Percentiles rank a stretch among this genome's conserved stretches.
phyloP scores from a whole-genome alignment of 2,329 filamentous ascomycete genomes.

The Elsinoe necatrix region DNA sequence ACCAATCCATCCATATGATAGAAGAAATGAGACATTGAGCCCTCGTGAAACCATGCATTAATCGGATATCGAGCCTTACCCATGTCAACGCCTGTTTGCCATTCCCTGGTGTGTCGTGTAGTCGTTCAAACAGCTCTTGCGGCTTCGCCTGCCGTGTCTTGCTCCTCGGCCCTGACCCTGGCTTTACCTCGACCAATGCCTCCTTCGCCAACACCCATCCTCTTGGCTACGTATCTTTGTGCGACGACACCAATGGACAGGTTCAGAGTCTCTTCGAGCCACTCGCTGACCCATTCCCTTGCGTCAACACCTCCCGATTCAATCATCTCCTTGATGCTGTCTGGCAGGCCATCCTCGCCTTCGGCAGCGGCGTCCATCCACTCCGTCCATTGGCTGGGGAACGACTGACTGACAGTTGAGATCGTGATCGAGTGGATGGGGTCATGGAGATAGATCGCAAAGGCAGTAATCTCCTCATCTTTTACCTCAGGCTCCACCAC shows the following conservation, averaged over 20 bases:
- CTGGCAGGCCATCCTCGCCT: conserved; percentile 54
- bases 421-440: conserved; percentile 88
- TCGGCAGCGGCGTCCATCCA: conserved; percentile 64
- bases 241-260: conserved; percentile 78
- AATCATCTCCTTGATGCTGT: conserved; percentile 81
- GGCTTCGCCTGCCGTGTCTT: conserved; percentile 50
- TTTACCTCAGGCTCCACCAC: conserved; percentile 43
- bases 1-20: no score
- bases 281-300: conserved; percentile 93
- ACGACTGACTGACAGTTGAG: conserved; percentile 68
- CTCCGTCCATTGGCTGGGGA: conserved; percentile 77
- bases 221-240: conserved; percentile 84
- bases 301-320: conserved; percentile 70
- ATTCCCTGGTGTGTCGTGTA: neutral
- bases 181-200: conserved; percentile 52
- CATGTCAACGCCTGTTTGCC: neutral
- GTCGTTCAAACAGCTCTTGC: conserved; percentile 43
- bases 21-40: neutral
- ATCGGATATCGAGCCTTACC: neutral
- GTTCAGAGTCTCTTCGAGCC: conserved; percentile 80
- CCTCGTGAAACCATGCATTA: conserved; percentile 6
- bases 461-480: conserved; percentile 51
- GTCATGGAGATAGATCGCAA: conserved; percentile 74
- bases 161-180: conserved; percentile 47
- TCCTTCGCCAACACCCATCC: conserved; percentile 93